phyloP scores from a whole-genome alignment of 2,329 filamentous ascomycete genomes.

The Grosmannia serpens region DNA sequence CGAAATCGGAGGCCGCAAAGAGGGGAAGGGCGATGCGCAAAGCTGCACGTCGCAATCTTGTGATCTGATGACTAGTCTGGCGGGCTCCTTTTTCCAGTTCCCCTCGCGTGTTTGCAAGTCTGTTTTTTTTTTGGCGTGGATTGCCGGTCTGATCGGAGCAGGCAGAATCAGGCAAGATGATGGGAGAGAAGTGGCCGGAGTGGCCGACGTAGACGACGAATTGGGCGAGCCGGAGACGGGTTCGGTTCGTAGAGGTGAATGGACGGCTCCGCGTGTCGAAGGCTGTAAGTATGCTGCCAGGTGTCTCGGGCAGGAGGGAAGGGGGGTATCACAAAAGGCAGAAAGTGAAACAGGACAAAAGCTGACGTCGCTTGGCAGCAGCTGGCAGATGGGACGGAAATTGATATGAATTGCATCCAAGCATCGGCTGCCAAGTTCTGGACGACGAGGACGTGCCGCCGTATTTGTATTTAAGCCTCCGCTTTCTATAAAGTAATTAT shows the following conservation, averaged over 20 bases:
- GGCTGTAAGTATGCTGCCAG: too few species aligned
- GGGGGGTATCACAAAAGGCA: neutral
- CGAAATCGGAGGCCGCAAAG: neutral
- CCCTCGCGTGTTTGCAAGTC: neutral
- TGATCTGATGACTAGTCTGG: neutral
- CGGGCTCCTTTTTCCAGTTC: neutral
- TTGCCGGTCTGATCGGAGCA: too few species aligned
- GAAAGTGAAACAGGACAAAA: neutral
- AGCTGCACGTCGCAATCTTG: neutral
- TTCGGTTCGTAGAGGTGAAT: too few species aligned
- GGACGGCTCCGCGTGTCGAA: too few species aligned
- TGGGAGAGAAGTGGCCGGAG: too few species aligned
- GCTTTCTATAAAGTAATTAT: constrained; percentile 22
- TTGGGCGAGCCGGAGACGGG: too few species aligned
- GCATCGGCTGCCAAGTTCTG: neutral
- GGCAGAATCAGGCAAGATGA: too few species aligned
- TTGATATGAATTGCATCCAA: neutral
- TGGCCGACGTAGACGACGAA: too few species aligned
- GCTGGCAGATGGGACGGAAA: neutral
- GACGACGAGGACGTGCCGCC: neutral
- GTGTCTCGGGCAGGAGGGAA: too few species aligned
- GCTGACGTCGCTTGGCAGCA: neutral
- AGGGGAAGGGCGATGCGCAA: neutral
- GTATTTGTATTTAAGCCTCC: constrained; percentile 12
- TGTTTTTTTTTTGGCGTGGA: neutral